Conservation (phyloP, 2,329 filamentous ascomycete genomes). For the Scedosporium minutisporum region DNA sequence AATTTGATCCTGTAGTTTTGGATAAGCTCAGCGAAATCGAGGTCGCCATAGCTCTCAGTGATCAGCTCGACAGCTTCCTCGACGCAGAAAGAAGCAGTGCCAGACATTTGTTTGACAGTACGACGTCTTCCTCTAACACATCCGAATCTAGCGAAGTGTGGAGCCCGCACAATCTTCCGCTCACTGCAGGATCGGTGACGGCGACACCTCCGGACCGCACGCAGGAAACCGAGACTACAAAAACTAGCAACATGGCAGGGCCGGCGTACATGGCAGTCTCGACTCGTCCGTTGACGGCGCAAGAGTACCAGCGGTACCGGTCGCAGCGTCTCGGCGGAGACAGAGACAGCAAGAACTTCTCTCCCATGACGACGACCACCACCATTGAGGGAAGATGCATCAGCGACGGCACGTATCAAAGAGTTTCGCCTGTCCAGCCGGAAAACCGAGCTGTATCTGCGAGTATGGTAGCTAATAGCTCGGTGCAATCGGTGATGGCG, state of each 20-base stretch:
- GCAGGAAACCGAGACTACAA: neutral
- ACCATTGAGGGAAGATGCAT: neutral
- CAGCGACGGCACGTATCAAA: neutral
- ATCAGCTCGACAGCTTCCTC: neutral
- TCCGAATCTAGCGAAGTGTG: neutral
- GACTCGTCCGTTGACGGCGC: conserved; percentile 1
- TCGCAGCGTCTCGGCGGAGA: conserved; percentile 1
- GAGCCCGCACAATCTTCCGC: neutral
- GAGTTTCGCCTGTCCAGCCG: neutral
- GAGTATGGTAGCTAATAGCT: neutral
- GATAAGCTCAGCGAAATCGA: neutral
- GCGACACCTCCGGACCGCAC: neutral
- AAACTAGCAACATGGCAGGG: neutral
- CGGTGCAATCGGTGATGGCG: neutral
- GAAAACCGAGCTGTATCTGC: neutral
- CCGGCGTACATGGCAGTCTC: neutral
- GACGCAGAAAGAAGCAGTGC: neutral
- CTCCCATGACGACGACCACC: neutral
- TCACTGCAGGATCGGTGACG: neutral
- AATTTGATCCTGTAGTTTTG: neutral
- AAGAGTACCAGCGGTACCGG: conserved; percentile 6
- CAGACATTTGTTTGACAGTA: neutral
- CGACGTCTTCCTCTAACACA: neutral
- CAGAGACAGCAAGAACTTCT: neutral
- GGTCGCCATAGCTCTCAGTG: neutral